Conservation (phyloP, 345 rosid genomes). For the Brassica rapa region DNA sequence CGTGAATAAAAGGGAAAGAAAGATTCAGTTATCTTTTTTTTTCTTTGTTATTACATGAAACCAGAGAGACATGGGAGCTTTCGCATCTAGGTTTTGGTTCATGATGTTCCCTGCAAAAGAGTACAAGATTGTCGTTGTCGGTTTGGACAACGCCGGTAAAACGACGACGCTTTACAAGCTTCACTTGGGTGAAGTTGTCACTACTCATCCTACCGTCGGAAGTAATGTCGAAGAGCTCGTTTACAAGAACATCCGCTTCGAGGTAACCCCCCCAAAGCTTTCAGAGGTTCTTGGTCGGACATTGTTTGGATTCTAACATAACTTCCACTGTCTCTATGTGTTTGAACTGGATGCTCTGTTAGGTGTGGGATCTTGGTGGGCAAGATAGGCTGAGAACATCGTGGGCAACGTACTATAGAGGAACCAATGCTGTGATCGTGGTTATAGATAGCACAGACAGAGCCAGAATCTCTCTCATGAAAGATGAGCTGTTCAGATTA, state of each 20-base stretch:
- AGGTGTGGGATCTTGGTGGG: conserved; percentile 99
- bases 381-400: conserved; percentile 93
- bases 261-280: conserved; percentile 41
- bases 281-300: not conserved
- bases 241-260: conserved; percentile 93
- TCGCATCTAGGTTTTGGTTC: conserved; percentile 87
- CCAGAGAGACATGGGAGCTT: conserved; percentile 62
- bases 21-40: not conserved
- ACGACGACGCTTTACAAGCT: conserved; percentile 94
- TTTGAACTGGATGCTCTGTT: conserved; percentile 33
- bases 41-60: not conserved
- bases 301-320: not conserved
- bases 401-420: conserved; percentile 94
- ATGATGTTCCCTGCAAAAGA: conserved; percentile 95
- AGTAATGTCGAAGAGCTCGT: conserved; percentile 97
- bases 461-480: conserved; percentile 80
- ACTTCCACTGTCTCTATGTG: conserved; percentile 45
- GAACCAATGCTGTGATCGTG: conserved; percentile 83
- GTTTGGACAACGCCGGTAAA: conserved; percentile 95
- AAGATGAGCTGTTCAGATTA: conserved; percentile 77
- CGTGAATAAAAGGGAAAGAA: not conserved
- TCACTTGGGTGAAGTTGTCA: conserved; percentile 93
- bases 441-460: conserved; percentile 97
- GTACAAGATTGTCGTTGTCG: conserved; percentile 96
- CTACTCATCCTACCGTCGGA: conserved; percentile 96